These are phyloP conservation scores for Irpex lacteus DNA, from an alignment of 1,284 basidiomycete genomes.

Conservation along the genomic window DNA sequence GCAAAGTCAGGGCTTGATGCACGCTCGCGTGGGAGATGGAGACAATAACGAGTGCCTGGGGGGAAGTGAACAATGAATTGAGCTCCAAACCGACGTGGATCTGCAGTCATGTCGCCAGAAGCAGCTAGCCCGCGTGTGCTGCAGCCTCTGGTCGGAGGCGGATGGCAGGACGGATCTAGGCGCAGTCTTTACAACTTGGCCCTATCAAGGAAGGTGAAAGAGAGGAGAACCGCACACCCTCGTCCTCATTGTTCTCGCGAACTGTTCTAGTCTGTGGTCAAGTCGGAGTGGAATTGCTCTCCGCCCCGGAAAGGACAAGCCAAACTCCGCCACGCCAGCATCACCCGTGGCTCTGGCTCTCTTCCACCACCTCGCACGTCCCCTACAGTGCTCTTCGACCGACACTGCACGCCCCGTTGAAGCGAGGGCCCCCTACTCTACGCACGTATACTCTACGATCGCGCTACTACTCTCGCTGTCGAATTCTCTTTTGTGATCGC, in stretches of 20 bases:
- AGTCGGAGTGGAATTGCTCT: not conserved
- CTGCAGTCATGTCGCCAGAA: conserved; percentile 2
- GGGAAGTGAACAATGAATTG: not conserved
- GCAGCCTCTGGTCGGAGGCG: not conserved
- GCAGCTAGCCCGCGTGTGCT: not conserved
- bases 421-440: conserved; percentile 14
- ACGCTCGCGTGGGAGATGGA: not conserved
- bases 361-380: conserved; percentile 10
- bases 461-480: conserved; percentile 32
- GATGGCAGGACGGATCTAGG: not conserved
- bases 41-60: conserved; percentile 2
- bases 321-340: conserved; percentile 12
- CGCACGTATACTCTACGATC: conserved; percentile 15
- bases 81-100: not conserved
- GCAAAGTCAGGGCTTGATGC: not conserved
- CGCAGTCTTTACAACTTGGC: not conserved
- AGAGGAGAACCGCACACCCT: not conserved
- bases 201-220: not conserved
- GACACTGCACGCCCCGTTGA: not conserved
- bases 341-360: conserved; percentile 3
- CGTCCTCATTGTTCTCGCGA: conserved; percentile 1
- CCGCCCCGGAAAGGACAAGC: not conserved
- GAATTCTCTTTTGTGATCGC: conserved; percentile 33
- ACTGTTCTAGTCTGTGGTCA: not conserved
- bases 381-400: not conserved